Percentiles rank a stretch among this genome's conserved stretches.
These are phyloP conservation scores for Penicillium sp. DNA, from an alignment of 2,329 filamentous ascomycete genomes.

Conservation along the genomic window DNA sequence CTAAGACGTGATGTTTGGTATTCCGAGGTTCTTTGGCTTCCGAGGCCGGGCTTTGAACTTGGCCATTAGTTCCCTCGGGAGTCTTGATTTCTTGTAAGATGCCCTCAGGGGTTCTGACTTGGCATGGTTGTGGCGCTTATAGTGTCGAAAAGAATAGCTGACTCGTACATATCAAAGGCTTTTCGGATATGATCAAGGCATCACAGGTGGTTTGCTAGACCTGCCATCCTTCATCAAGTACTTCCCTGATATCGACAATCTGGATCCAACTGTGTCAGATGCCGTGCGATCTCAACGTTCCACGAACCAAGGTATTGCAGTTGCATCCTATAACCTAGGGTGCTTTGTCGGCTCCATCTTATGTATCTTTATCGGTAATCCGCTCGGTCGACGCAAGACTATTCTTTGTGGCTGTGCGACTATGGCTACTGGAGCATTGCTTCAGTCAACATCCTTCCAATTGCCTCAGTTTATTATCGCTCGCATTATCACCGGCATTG, in stretches of 20 bases:
- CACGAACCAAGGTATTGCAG: slow-evolving; percentile 37
- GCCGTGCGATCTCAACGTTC: slow-evolving; percentile 19
- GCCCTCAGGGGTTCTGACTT: not conserved
- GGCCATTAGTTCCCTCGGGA: slow-evolving; percentile 48
- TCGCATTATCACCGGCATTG: slow-evolving; percentile 50
- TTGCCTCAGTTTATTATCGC: slow-evolving; percentile 50
- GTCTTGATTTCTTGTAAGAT: slow-evolving; percentile 40
- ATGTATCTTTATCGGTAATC: slow-evolving; percentile 51
- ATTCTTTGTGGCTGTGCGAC: slow-evolving; percentile 37
- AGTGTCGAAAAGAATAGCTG: slow-evolving; percentile 11
- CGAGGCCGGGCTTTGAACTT: slow-evolving; percentile 31
- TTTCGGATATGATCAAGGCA: slow-evolving; percentile 44
- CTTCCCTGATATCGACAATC: slow-evolving; percentile 38
- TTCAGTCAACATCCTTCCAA: slow-evolving; percentile 20
- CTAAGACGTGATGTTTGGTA: slow-evolving; percentile 28
- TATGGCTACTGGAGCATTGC: slow-evolving; percentile 34
- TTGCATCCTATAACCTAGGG: slow-evolving; percentile 48
- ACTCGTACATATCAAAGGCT: slow-evolving; percentile 20
- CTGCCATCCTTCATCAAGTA: slow-evolving; percentile 42
- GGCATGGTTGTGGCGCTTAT: not conserved
- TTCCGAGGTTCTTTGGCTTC: slow-evolving; percentile 31
- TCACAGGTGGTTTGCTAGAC: slow-evolving; percentile 47
- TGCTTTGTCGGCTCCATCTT: slow-evolving; percentile 52
- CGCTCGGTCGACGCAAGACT: slow-evolving; percentile 23
- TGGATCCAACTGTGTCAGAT: slow-evolving; percentile 9